Base-by-base conservation (phyloP, 306 rosid species). In the Medicago arabica region DNA sequence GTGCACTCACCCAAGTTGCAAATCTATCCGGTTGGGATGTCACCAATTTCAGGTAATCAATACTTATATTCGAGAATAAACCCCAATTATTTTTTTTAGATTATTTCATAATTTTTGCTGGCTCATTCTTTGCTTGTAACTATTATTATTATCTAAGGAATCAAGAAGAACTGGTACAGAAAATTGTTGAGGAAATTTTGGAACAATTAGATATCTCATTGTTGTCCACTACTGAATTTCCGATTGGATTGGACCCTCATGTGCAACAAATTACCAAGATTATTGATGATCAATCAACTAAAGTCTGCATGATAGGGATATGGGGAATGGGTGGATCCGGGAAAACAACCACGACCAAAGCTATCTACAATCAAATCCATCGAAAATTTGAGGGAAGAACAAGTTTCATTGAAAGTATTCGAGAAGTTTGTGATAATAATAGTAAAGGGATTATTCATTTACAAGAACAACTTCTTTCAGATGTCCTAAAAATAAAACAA, bases 291-390 rank as follows among this genome's bases (percentile, higher is more conserved):
- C 4, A 39, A 15, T 38, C 58, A 7, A 34, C 7, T 3, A 17
- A 2, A 17, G 71, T 34, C 13, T 50, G 71, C 4, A 1, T 62
- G 14, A 4, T 67, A 51, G 80, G 80, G 28, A 66, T 76, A 6
- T 76, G 80, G 67, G 80, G 80, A 9, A 76, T 76, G 67, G 80
- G 80, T 0, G 80, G 75, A 0, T 53, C 25, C 0, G 59, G 59
- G 0, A 53, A 53, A 53, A 53, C 59, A 53, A 53, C 59, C 59
- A 16, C 12, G 7, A 25, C 59, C 17, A 77, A 77, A 77, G 81
- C 15, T 34, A 57, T 77, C 69, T 77, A 67, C 81, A 77, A 77
- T 44, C n/a, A 1, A 16, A 43, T 68, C 13, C 40, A 53, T 16
- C 11, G 5, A 1, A 53, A 8, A 53, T 53, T 53, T 3, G 12